These are phyloP conservation scores for Mucor mucedo DNA, from an alignment of 371 early-diverging fungal species.

Conservation along the genomic window DNA sequence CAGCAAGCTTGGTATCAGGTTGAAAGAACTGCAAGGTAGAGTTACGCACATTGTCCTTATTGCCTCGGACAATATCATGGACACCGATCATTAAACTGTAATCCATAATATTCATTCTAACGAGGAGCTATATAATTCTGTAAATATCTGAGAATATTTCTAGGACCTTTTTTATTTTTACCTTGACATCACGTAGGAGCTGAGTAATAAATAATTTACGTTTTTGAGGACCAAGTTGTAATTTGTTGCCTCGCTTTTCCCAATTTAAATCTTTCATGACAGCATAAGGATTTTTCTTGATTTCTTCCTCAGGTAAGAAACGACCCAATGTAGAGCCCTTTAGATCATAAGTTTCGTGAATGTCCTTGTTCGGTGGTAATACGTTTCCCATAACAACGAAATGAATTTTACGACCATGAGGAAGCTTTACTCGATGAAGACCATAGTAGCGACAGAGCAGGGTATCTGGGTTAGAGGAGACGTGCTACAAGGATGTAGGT, in stretches of 20 bases:
- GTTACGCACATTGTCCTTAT: slow-evolving; percentile 85
- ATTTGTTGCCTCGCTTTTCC: slow-evolving; percentile 71
- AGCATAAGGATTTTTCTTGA: slow-evolving; percentile 74
- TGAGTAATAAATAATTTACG: slow-evolving; percentile 79
- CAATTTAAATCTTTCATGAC: slow-evolving; percentile 95
- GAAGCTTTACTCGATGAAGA: slow-evolving; percentile 94
- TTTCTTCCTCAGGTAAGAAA: slow-evolving; percentile 72
- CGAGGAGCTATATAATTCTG: slow-evolving; percentile 65
- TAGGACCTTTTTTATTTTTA: neutral
- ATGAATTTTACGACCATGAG: slow-evolving; percentile 90
- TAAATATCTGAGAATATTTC: neutral
- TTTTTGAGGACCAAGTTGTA: slow-evolving; percentile 85
- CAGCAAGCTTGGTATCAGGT: slow-evolving; percentile 56
- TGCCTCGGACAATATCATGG: slow-evolving; percentile 83
- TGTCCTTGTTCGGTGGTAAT: slow-evolving; percentile 93
- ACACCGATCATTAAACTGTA: slow-evolving; percentile 92
- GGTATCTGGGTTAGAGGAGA: slow-evolving; percentile 89
- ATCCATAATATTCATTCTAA: slow-evolving; percentile 85
- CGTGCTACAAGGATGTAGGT: slow-evolving; percentile 62
- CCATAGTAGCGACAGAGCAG: slow-evolving; percentile 94
- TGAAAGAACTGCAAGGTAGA: slow-evolving; percentile 74
- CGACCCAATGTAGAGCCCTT: slow-evolving; percentile 88
- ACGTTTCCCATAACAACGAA: slow-evolving; percentile 97
- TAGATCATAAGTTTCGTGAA: slow-evolving; percentile 90
- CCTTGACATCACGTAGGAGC: slow-evolving; percentile 79